Percentiles rank a stretch among this genome's conserved stretches.
These are phyloP conservation scores for Cyanophora paradoxa DNA, from an alignment of 78 protist genomes.

Conservation along the genomic window DNA sequence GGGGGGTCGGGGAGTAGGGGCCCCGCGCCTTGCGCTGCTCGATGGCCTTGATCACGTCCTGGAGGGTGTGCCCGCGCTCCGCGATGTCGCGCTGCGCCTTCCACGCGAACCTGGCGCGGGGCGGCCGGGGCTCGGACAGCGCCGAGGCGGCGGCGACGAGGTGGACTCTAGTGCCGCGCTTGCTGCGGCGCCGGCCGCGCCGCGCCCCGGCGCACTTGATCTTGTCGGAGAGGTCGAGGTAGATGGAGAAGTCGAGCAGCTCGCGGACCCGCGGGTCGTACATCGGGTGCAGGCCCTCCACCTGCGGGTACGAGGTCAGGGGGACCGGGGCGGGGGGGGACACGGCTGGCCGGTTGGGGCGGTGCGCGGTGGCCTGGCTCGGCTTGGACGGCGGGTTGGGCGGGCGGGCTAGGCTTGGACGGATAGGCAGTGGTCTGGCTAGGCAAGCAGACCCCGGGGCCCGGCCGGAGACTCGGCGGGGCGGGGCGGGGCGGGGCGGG, in stretches of 20 bases:
- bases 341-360: no score
- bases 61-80: constrained; percentile 36
- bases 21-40: constrained; percentile 32
- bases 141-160: no score
- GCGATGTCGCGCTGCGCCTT: constrained; percentile 40
- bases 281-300: constrained; percentile 47
- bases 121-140: not conserved
- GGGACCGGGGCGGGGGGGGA: no score
- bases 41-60: constrained; percentile 14
- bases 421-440: no score
- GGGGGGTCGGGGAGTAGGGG: no score
- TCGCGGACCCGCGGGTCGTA: constrained; percentile 22
- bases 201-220: not conserved
- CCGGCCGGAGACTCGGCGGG: not conserved
- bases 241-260: constrained; percentile 32
- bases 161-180: not conserved
- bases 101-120: constrained; percentile 24
- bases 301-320: no score
- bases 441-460: no score
- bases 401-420: no score
- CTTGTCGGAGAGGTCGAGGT: constrained; percentile 38
- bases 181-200: not conserved
- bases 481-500: not conserved
- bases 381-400: no score
- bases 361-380: no score